Evolutionary conservation across 352 stramenopile genomes (phyloP).

Genomic region (Phytopythium litorale): DNA sequence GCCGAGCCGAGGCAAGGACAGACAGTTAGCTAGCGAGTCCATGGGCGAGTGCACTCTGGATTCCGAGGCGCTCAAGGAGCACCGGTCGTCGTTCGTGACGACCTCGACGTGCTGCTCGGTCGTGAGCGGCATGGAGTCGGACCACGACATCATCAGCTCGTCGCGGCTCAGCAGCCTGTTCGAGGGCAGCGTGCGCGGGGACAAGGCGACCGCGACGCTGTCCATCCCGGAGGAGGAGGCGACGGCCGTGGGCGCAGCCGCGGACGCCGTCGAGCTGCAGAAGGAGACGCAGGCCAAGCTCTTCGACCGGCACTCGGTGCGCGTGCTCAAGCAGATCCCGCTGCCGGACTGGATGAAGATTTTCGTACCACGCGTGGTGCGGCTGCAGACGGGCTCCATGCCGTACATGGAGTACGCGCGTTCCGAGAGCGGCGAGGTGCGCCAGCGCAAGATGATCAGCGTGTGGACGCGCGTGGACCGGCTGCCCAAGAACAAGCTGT

Average conservation of each 20-base stretch:
- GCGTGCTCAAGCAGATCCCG: slow-evolving; percentile 63
- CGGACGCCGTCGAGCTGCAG: slow-evolving; percentile 22
- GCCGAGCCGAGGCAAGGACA: background rate
- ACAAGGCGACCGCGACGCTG: slow-evolving; percentile 4
- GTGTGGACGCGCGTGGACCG: slow-evolving; percentile 56
- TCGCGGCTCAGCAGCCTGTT: slow-evolving; percentile 36
- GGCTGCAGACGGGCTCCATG: slow-evolving; percentile 51
- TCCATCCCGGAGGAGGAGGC: slow-evolving; percentile 31
- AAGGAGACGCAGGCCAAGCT: slow-evolving; percentile 52
- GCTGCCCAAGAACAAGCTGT: slow-evolving; percentile 62
- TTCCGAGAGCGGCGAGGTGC: slow-evolving; percentile 45
- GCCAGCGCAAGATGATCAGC: slow-evolving; percentile 57
- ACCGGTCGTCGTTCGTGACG: slow-evolving; percentile 45
- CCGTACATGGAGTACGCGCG: slow-evolving; percentile 68
- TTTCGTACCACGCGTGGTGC: slow-evolving; percentile 61
- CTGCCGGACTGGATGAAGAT: slow-evolving; percentile 74
- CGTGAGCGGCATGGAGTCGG: slow-evolving; percentile 28
- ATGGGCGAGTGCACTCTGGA: slow-evolving; percentile 6
- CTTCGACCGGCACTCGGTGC: slow-evolving; percentile 37
- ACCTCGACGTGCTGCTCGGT: slow-evolving; percentile 44
- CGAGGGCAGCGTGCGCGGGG: slow-evolving; percentile 10
- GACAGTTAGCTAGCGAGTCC: background rate
- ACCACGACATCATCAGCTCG: slow-evolving; percentile 28
- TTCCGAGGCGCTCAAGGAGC: slow-evolving; percentile 22
- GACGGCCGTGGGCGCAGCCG: slow-evolving; percentile 2